Conservation (phyloP, 2,329 filamentous ascomycete species). For the Elsinoe necatrix region DNA sequence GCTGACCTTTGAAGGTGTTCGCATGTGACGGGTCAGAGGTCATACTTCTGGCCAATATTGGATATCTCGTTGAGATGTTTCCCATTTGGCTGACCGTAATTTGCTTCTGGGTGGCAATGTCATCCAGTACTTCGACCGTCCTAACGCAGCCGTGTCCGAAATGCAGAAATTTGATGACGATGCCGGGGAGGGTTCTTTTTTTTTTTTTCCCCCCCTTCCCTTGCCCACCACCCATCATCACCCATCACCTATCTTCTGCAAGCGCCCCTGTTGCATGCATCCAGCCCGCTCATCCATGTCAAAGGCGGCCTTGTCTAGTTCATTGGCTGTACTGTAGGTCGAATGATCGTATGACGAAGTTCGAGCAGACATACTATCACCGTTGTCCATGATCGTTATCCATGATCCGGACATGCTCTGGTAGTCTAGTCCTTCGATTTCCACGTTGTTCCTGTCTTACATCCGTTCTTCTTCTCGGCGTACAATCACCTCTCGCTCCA, state of each 20-base stretch:
- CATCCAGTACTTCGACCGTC: neutral
- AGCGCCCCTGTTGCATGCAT: constrained; percentile 12
- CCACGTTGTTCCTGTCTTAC: constrained; percentile 7
- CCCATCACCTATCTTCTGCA: neutral
- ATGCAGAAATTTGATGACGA: neutral
- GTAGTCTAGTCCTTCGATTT: constrained; percentile 5
- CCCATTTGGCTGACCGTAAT: neutral
- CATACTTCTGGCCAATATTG: neutral
- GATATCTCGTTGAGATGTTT: neutral
- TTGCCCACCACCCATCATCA: too few species aligned
- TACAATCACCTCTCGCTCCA: constrained; percentile 2
- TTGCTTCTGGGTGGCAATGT: neutral
- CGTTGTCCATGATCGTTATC: neutral
- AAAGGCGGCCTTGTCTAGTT: too few species aligned
- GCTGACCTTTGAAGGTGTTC: neutral
- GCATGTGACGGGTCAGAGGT: neutral
- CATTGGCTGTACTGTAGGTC: constrained; percentile 1
- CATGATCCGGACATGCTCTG: constrained; percentile 1
- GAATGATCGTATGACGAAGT: constrained; percentile 2
- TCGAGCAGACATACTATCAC: neutral
- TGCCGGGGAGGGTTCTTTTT: neutral
- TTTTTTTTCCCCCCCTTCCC: neutral
- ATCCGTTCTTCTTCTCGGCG: neutral
- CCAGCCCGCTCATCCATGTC: neutral
- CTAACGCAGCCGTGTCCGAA: neutral